phyloP scores from a whole-genome alignment of 1,139 yeast species.

The Zygoascus hellenicus region DNA sequence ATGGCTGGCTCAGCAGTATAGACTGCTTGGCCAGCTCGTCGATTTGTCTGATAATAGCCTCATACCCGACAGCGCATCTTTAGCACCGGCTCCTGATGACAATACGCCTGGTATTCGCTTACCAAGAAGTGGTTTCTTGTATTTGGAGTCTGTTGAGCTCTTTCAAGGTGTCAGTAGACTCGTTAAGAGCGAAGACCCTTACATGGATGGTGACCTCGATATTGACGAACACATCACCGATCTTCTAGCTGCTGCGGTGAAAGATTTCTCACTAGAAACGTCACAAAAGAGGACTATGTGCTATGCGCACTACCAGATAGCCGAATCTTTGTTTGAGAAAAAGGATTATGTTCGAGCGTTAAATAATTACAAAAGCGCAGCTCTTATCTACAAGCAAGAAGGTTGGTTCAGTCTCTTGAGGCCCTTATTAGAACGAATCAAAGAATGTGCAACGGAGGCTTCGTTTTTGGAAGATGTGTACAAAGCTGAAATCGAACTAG shows the following conservation, averaged over 20 bases:
- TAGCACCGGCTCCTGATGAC: constrained; percentile 26
- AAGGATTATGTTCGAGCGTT: constrained; percentile 39
- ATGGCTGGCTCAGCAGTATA: constrained; percentile 40
- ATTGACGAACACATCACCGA: constrained; percentile 25
- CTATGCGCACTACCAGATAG: constrained; percentile 46
- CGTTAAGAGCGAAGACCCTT: constrained; percentile 2
- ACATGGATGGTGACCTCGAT: constrained; percentile 14
- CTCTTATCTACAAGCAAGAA: constrained; percentile 25
- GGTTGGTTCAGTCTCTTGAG: constrained; percentile 24
- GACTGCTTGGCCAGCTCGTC: constrained; percentile 56
- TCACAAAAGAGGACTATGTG: constrained; percentile 32
- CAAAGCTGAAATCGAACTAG: constrained; percentile 1
- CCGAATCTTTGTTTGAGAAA: constrained; percentile 38
- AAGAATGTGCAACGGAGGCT: constrained; percentile 17
- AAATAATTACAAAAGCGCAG: constrained; percentile 24
- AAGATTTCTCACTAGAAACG: constrained; percentile 18
- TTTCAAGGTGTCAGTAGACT: constrained; percentile 19
- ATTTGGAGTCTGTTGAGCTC: constrained; percentile 37
- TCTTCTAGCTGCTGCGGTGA: constrained; percentile 22
- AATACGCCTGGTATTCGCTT: constrained; percentile 32
- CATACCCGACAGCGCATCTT: constrained; percentile 37
- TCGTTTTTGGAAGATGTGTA: constrained; percentile 2
- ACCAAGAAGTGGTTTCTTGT: constrained; percentile 46
- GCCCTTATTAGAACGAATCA: constrained; percentile 18
- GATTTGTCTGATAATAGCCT: constrained; percentile 42